Conservation (phyloP, 106 monocot genomes). For the Agapanthus africanus region DNA sequence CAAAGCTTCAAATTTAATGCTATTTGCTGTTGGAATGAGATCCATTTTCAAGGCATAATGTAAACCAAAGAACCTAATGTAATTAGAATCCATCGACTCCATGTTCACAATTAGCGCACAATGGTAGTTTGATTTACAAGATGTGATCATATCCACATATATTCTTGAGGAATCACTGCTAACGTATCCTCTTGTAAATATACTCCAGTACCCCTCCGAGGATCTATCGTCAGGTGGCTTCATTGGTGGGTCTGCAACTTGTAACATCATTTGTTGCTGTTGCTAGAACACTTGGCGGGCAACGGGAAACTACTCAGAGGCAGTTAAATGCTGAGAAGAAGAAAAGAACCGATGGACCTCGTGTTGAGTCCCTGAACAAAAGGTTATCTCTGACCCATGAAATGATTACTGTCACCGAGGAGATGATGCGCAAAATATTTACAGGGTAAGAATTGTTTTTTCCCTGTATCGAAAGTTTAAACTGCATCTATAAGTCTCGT, state of each 20-base stretch:
- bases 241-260: slow-evolving; percentile 84
- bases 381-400: slow-evolving; percentile 75
- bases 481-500: not conserved
- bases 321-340: slow-evolving; percentile 97
- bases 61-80: not conserved
- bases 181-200: slow-evolving; percentile 11
- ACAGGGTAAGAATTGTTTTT: slow-evolving; percentile 49
- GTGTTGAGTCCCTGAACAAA: slow-evolving; percentile 84
- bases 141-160: not conserved
- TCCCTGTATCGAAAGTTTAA: not conserved
- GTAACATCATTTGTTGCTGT: slow-evolving; percentile 86
- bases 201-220: slow-evolving; percentile 82
- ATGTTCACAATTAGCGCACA: not conserved
- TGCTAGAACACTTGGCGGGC: slow-evolving; percentile 71
- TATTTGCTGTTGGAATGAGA: not conserved
- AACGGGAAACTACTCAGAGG: slow-evolving; percentile 97
- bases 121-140: not conserved
- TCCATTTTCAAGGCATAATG: not conserved
- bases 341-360: slow-evolving; percentile 76
- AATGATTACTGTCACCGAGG: slow-evolving; percentile 70
- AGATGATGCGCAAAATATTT: slow-evolving; percentile 96
- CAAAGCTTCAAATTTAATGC: not conserved
- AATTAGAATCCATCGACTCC: not conserved
- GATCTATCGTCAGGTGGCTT: slow-evolving; percentile 87
- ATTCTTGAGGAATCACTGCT: not conserved